Evolutionary conservation across 164 flowering plant species (phyloP), one percentile per base, ranked within the genome.

Genomic region (Vitis amurensis): DNA sequence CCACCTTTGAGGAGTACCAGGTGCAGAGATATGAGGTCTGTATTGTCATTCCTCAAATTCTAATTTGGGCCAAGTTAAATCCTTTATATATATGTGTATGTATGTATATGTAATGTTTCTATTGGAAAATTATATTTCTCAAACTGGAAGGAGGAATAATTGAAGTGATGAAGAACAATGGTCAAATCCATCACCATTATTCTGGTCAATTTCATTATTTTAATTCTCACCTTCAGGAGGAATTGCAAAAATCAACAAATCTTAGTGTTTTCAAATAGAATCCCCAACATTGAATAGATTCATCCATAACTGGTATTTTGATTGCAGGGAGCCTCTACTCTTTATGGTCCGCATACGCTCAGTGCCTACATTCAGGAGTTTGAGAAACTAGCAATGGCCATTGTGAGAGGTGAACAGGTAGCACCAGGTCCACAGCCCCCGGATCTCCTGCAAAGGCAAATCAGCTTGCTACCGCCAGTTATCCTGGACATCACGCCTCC

Each of bases 11-110:
- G 83, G 99, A 95, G 82, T 95, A 95, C 74, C 67, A 90, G 74
- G 79, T 91, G 56, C 99, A 95, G 73, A 76, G 99, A 88, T 95
- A 95, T 59, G 99, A 95, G 97, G 99, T 95, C 30, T 71, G 85
- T 84, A 37, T 37, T 37, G 0, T 37, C 44, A 37, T 37, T 37
- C 7, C 44, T 37, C 44, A 37, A 4, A 37, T 37, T 37, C 44
- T 37, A 37, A 37, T 37, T 37, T 37, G 48, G 47, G 16, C 44
- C 44, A 37, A 37, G 44, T 37, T 37, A 37, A 37, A 37, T 37
- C 44, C 44, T 37, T 37, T 37, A 37, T 37, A 37, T 31, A 31
- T 3, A 37, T 37, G 7, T 37, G 44, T 37, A 37, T 0, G 0
- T 0, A 37, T 37, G 44, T 3, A 37, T 37, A 37, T 37, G 44